Evolutionary conservation across 2,329 filamentous ascomycete species (phyloP).

Genomic region (Penicillium oxalicum): DNA sequence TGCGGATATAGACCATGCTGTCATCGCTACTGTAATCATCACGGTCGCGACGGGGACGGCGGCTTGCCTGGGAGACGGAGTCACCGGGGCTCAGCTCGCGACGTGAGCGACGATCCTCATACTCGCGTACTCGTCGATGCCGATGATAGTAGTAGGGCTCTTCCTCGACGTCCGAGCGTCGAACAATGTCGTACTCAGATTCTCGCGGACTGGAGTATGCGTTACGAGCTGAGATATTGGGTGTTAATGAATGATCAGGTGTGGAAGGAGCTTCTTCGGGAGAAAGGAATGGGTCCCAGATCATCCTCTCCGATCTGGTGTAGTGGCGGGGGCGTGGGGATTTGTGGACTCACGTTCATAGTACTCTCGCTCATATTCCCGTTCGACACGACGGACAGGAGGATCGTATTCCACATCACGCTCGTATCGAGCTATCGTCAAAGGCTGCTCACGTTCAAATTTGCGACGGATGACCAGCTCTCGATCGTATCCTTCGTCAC

Average conservation of each 20-base stretch:
- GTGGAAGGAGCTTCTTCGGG: constrained; percentile 42
- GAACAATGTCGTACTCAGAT: constrained; percentile 55
- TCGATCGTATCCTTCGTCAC: constrained; percentile 30
- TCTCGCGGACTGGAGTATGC: constrained; percentile 47
- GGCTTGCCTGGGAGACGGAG: constrained; percentile 47
- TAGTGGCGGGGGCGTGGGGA: constrained; percentile 45
- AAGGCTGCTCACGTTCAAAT: constrained; percentile 41
- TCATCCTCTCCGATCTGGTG: constrained; percentile 50
- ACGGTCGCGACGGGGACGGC: constrained; percentile 30
- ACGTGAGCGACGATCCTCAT: constrained; percentile 44
- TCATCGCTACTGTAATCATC: constrained; percentile 54
- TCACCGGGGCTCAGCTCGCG: constrained; percentile 48
- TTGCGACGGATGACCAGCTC: constrained; percentile 42
- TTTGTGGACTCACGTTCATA: constrained; percentile 39
- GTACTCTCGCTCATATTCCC: constrained; percentile 41
- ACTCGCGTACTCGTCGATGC: constrained; percentile 50
- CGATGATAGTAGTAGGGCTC: constrained; percentile 60
- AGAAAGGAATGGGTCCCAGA: constrained; percentile 41
- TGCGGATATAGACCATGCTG: constrained; percentile 55
- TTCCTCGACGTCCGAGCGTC: constrained; percentile 50
- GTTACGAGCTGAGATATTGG: constrained; percentile 49
- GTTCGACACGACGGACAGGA: constrained; percentile 37
- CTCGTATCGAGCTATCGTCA: constrained; percentile 44
- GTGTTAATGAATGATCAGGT: constrained; percentile 48
- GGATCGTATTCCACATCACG: constrained; percentile 40